phyloP scores from a whole-genome alignment of 163 green algal genomes.

The Coccomyxa subellipsoidea region DNA sequence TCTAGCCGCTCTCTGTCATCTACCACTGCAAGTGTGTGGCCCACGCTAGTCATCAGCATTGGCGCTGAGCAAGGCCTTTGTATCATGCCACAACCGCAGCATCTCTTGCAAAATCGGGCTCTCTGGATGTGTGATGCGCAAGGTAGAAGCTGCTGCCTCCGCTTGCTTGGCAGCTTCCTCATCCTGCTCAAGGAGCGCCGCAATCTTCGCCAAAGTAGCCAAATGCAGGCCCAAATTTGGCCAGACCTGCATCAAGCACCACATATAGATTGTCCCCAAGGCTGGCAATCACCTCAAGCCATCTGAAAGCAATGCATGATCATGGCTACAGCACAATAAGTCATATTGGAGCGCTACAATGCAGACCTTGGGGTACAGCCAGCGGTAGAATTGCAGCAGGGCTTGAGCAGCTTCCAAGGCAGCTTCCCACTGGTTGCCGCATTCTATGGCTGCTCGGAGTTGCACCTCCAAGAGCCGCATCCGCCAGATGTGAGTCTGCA shows the following conservation, averaged over 20 bases:
- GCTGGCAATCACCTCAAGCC: too few species aligned
- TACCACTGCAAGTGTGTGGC: too few species aligned
- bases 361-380: background rate
- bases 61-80: background rate
- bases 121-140: conserved; percentile 18
- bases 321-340: too few species aligned
- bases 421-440: conserved; percentile 27
- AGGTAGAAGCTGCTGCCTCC: conserved; percentile 6
- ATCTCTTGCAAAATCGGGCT: background rate
- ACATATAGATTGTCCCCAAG: too few species aligned
- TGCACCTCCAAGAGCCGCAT: conserved; percentile 31
- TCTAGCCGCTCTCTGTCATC: too few species aligned
- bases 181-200: conserved; percentile 22
- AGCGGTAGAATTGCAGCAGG: background rate
- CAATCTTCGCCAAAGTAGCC: conserved; percentile 51
- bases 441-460: conserved; percentile 45
- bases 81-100: background rate
- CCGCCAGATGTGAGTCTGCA: conserved; percentile 34
- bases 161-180: conserved; percentile 12
- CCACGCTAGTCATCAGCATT: background rate
- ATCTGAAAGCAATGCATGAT: too few species aligned
- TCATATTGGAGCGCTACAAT: background rate
- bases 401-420: background rate
- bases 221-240: conserved; percentile 46
- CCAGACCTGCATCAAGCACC: conserved; percentile 32